phyloP scores from a whole-genome alignment of 2,329 filamentous ascomycete genomes.

The Epichloe typhina region DNA sequence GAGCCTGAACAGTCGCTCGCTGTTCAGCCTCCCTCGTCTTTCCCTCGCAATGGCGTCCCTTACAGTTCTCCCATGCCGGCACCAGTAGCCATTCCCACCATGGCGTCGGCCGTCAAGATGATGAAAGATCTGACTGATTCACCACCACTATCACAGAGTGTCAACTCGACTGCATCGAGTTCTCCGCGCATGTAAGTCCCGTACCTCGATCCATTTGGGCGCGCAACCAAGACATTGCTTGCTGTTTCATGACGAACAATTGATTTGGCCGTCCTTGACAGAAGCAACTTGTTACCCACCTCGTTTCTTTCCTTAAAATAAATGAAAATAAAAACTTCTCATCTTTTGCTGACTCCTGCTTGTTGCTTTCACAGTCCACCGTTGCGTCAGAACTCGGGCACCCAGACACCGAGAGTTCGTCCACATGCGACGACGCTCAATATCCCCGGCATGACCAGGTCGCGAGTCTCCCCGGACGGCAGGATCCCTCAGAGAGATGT shows the following conservation, averaged over 20 bases:
- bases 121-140: conserved; percentile 36
- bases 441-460: conserved; percentile 91
- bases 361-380: conserved; percentile 38
- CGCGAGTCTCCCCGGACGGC: conserved; percentile 93
- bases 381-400: conserved; percentile 59
- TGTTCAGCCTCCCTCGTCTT: conserved; percentile 19
- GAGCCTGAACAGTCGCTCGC: conserved; percentile 21
- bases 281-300: background rate
- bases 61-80: conserved; percentile 7
- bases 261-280: background rate
- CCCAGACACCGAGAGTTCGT: conserved; percentile 63
- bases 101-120: conserved; percentile 28
- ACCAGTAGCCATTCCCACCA: conserved; percentile 20
- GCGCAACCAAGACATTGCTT: background rate
- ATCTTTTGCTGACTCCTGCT: background rate
- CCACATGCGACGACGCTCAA: conserved; percentile 88
- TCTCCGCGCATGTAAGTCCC: conserved; percentile 44
- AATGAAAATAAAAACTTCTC: background rate
- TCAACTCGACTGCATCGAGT: conserved; percentile 43
- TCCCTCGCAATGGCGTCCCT: conserved; percentile 17
- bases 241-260: background rate
- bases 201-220: background rate
- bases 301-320: background rate
- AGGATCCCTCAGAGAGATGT: conserved; percentile 89
- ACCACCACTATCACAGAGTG: conserved; percentile 42